phyloP scores from a whole-genome alignment of 2,329 filamentous ascomycete genomes.

The Fusarium anthophilum region DNA sequence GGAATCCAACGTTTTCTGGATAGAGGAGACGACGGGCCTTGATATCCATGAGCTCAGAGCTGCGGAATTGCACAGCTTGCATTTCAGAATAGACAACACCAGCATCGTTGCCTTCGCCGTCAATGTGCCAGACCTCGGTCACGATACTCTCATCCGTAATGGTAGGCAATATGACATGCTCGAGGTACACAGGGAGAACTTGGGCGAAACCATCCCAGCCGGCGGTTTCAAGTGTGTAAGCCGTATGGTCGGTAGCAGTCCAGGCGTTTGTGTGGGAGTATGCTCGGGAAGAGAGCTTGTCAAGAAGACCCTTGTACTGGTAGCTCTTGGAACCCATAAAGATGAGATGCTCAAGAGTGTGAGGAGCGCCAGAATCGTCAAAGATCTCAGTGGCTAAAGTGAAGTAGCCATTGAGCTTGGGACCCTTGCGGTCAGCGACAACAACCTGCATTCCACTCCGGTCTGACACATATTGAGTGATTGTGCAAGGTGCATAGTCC shows the following conservation, averaged over 20 bases:
- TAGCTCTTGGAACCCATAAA: slow-evolving; percentile 96
- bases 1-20: slow-evolving; percentile 88
- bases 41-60: slow-evolving; percentile 87
- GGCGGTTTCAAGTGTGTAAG: slow-evolving; percentile 93
- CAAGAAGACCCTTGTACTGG: slow-evolving; percentile 92
- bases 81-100: slow-evolving; percentile 99
- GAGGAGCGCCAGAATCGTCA: slow-evolving; percentile 93
- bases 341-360: slow-evolving; percentile 83
- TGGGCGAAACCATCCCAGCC: slow-evolving; percentile 98
- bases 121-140: slow-evolving; percentile 96
- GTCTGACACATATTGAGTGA: slow-evolving; percentile 96
- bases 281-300: slow-evolving; percentile 91
- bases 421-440: slow-evolving; percentile 89
- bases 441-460: slow-evolving; percentile 94
- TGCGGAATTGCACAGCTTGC: slow-evolving; percentile 91
- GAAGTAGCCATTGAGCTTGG: slow-evolving; percentile 96
- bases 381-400: slow-evolving; percentile 96
- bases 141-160: slow-evolving; percentile 92
- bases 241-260: slow-evolving; percentile 96
- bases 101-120: slow-evolving; percentile 92
- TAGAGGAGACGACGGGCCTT: slow-evolving; percentile 83
- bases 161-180: slow-evolving; percentile 91
- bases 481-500: slow-evolving; percentile 86
- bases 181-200: slow-evolving; percentile 92
- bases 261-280: slow-evolving; percentile 97